These are phyloP conservation scores for Cercospora beticola DNA, from an alignment of 2,329 filamentous ascomycete species.

Conservation along the genomic window DNA sequence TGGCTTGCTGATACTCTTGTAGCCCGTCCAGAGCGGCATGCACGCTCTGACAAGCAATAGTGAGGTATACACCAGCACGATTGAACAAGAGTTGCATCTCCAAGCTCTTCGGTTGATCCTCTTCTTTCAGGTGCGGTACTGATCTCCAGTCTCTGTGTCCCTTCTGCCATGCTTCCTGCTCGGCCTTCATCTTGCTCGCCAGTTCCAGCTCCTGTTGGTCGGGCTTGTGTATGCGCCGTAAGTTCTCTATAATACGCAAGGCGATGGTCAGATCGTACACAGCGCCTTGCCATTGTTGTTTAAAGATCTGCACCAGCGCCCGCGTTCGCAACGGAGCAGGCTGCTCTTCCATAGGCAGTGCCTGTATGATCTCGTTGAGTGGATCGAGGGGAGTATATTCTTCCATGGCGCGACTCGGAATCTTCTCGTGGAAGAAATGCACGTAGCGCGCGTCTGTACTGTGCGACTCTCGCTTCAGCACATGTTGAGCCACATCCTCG, in stretches of 20 bases:
- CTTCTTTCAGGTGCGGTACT: conserved; percentile 56
- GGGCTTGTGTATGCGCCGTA: conserved; percentile 45
- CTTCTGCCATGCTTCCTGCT: conserved; percentile 40
- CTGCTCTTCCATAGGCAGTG: conserved; percentile 63
- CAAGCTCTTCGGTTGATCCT: conserved; percentile 71
- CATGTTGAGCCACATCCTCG: conserved; percentile 71
- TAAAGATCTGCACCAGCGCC: conserved; percentile 72
- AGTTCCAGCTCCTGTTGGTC: conserved; percentile 55
- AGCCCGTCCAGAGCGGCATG: conserved; percentile 55
- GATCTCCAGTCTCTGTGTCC: conserved; percentile 50
- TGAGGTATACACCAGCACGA: conserved; percentile 69
- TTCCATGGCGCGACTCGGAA: conserved; percentile 70
- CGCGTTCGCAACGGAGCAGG: conserved; percentile 69
- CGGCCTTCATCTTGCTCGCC: conserved; percentile 46
- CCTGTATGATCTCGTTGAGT: conserved; percentile 66
- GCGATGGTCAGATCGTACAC: conserved; percentile 69
- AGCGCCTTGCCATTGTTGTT: conserved; percentile 69
- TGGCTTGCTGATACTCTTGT: conserved; percentile 36
- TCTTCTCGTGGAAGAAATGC: conserved; percentile 92
- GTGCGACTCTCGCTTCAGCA: conserved; percentile 67
- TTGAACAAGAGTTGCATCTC: conserved; percentile 75
- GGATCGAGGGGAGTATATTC: conserved; percentile 68
- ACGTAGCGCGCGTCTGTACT: conserved; percentile 78
- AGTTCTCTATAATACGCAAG: conserved; percentile 54
- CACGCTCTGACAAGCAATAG: conserved; percentile 67